Evolutionary conservation across 2,329 filamentous ascomycete species (phyloP).

Genomic region (Penicillium sp.): DNA sequence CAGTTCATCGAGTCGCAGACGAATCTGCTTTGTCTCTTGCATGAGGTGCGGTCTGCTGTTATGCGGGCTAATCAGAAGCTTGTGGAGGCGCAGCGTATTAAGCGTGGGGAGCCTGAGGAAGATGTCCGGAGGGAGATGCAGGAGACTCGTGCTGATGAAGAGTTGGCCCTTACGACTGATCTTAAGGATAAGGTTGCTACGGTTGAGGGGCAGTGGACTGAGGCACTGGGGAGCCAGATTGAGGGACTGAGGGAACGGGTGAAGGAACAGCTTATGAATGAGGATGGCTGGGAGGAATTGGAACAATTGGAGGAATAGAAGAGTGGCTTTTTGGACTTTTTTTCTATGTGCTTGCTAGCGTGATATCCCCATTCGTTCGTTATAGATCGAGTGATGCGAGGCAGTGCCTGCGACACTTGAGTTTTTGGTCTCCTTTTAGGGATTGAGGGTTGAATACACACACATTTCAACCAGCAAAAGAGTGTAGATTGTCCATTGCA

Average conservation of each 20-base stretch:
- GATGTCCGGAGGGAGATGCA: slow-evolving; percentile 43
- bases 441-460: not conserved
- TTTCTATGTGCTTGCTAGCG: slow-evolving; percentile 9
- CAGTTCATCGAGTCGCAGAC: slow-evolving; percentile 95
- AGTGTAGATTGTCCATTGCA: not conserved
- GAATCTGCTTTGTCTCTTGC: slow-evolving; percentile 78
- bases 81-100: slow-evolving; percentile 56
- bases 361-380: slow-evolving; percentile 21
- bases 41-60: slow-evolving; percentile 76
- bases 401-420: slow-evolving; percentile 1
- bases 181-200: slow-evolving; percentile 86
- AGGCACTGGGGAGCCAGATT: slow-evolving; percentile 72
- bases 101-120: slow-evolving; percentile 37
- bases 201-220: slow-evolving; percentile 83
- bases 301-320: slow-evolving; percentile 46
- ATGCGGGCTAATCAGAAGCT: slow-evolving; percentile 60
- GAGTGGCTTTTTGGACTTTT: slow-evolving; percentile 3
- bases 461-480: not conserved
- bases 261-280: slow-evolving; percentile 61
- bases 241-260: slow-evolving; percentile 65
- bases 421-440: slow-evolving; percentile 3
- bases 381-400: slow-evolving; percentile 12
- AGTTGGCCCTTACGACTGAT: slow-evolving; percentile 65
- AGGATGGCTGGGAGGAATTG: slow-evolving; percentile 81
- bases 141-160: slow-evolving; percentile 58